Percentiles rank a stretch among this genome's conserved stretches.
phyloP scores from a whole-genome alignment of 306 rosid species.

The Delonix regia region DNA sequence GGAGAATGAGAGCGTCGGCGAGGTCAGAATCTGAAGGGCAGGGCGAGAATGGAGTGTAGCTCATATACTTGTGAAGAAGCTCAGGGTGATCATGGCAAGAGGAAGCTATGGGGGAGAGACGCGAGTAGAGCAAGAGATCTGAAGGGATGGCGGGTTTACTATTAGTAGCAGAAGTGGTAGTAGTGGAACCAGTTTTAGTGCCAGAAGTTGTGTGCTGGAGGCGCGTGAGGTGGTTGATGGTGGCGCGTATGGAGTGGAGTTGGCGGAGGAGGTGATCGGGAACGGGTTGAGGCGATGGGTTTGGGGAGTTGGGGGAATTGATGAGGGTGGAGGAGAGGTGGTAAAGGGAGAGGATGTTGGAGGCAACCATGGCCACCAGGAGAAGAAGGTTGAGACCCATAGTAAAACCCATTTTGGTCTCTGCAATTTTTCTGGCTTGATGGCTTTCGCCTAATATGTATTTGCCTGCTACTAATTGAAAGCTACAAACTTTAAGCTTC shows the following conservation, averaged over 20 bases:
- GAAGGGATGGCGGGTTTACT: slow-evolving; percentile 50
- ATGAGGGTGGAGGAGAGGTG: slow-evolving; percentile 77
- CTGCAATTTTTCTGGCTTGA: not conserved
- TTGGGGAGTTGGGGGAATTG: slow-evolving; percentile 59
- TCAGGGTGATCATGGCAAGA: slow-evolving; percentile 83
- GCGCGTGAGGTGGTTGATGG: slow-evolving; percentile 95
- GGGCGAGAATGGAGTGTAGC: slow-evolving; percentile 67
- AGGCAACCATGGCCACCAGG: slow-evolving; percentile 90
- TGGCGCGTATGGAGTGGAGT: slow-evolving; percentile 91
- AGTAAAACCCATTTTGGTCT: slow-evolving; percentile 65
- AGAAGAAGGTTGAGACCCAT: slow-evolving; percentile 84
- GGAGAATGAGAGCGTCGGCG: slow-evolving; percentile 71
- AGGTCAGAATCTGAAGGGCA: slow-evolving; percentile 78
- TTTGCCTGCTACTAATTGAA: not conserved
- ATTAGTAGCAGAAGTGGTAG: not conserved
- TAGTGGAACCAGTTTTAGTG: not conserved
- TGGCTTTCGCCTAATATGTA: not conserved
- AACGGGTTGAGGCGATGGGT: slow-evolving; percentile 45
- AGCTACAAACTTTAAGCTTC: not conserved
- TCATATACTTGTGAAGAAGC: slow-evolving; percentile 81
- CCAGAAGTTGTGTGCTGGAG: slow-evolving; percentile 42
- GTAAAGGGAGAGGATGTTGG: slow-evolving; percentile 92
- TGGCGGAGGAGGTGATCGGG: slow-evolving; percentile 87
- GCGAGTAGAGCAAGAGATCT: slow-evolving; percentile 82
- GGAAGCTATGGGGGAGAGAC: slow-evolving; percentile 77